Conservation (phyloP, 768 basidiomycete genomes). For the Serendipita sp. region DNA sequence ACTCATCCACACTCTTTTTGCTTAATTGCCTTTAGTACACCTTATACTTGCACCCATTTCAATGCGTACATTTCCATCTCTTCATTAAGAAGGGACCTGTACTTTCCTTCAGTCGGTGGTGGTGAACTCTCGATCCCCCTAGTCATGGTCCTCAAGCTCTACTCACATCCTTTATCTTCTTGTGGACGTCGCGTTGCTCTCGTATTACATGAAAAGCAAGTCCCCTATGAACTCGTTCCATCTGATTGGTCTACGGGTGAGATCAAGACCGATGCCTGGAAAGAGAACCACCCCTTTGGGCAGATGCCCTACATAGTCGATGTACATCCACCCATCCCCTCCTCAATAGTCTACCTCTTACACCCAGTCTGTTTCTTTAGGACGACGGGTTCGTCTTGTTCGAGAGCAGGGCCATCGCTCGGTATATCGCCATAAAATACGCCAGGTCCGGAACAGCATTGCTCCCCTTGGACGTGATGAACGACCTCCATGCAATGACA, state of each 20-base stretch:
- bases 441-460: slow-evolving; percentile 27
- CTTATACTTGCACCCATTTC: too few species aligned
- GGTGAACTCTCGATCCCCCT: too few species aligned
- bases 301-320: slow-evolving; percentile 38
- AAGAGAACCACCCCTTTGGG: slow-evolving; percentile 40
- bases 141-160: slow-evolving; percentile 23
- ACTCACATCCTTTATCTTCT: slow-evolving; percentile 24
- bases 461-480: slow-evolving; percentile 27
- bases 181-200: slow-evolving; percentile 36
- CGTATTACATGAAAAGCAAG: slow-evolving; percentile 36
- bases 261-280: slow-evolving; percentile 31
- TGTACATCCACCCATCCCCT: slow-evolving; percentile 7
- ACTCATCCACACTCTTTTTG: too few species aligned
- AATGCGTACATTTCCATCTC: too few species aligned
- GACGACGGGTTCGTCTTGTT: too few species aligned
- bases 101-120: too few species aligned
- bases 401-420: too few species aligned
- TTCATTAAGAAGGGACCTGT: too few species aligned
- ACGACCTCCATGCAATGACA: slow-evolving; percentile 20
- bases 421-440: slow-evolving; percentile 40
- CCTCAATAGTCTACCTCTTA: too few species aligned
- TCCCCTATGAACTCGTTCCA: slow-evolving; percentile 35
- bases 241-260: slow-evolving; percentile 24
- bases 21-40: too few species aligned
- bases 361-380: too few species aligned